phyloP scores from a whole-genome alignment of 2,329 filamentous ascomycete genomes.

The Penicillium sp. region DNA sequence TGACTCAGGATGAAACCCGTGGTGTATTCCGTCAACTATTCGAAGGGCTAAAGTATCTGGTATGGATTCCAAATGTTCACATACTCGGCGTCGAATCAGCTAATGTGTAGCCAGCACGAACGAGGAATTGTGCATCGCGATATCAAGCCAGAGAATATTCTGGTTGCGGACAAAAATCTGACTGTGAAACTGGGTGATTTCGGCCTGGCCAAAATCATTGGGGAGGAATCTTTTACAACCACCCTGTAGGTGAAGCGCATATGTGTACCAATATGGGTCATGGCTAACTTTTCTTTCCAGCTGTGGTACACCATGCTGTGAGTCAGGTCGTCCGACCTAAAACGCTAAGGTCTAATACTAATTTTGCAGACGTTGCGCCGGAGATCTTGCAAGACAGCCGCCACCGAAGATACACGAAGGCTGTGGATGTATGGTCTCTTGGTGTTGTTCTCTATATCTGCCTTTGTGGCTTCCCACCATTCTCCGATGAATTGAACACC shows the following conservation, averaged over 20 bases:
- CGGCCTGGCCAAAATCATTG: slow-evolving; percentile 95
- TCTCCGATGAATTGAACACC: slow-evolving; percentile 86
- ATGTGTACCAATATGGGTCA: not conserved
- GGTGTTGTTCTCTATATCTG: slow-evolving; percentile 98
- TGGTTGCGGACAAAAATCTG: slow-evolving; percentile 78
- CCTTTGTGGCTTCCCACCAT: slow-evolving; percentile 92
- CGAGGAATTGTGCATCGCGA: slow-evolving; percentile 96
- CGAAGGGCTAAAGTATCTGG: slow-evolving; percentile 89
- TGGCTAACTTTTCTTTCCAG: slow-evolving; percentile 34
- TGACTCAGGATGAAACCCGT: slow-evolving; percentile 77
- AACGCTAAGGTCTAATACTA: slow-evolving; percentile 10
- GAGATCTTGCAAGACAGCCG: slow-evolving; percentile 83
- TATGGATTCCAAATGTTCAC: slow-evolving; percentile 47
- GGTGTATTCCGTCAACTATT: slow-evolving; percentile 90
- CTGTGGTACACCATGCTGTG: slow-evolving; percentile 87
- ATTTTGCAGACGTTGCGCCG: slow-evolving; percentile 70
- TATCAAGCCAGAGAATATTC: slow-evolving; percentile 95
- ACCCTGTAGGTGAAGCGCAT: slow-evolving; percentile 61
- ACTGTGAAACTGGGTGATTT: slow-evolving; percentile 94
- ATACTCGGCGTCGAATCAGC: not conserved
- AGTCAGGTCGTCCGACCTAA: slow-evolving; percentile 26
- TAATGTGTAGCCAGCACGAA: slow-evolving; percentile 67
- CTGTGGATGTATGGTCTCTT: slow-evolving; percentile 93
- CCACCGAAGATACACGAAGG: slow-evolving; percentile 85
- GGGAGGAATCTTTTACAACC: slow-evolving; percentile 95